Conservation (phyloP, 2,329 filamentous ascomycete genomes). For the Verticillium zaregamsianum region DNA sequence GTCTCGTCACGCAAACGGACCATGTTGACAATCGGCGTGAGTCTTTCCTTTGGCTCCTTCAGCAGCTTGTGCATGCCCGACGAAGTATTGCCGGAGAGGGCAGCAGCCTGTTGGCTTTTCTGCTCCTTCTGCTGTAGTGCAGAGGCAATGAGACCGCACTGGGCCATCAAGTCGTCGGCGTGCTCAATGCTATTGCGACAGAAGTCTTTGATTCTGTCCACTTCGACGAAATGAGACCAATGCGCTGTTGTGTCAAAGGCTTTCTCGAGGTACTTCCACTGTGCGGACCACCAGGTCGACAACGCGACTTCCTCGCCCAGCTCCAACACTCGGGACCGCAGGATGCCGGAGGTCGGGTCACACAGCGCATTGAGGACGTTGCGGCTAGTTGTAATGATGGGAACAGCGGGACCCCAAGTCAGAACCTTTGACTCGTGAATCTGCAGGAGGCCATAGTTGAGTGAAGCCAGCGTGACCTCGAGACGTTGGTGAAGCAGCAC, state of each 20-base stretch:
- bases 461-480: constrained; percentile 34
- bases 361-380: constrained; percentile 54
- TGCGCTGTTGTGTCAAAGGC: constrained; percentile 71
- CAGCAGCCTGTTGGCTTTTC: constrained; percentile 5
- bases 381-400: constrained; percentile 52
- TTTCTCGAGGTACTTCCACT: constrained; percentile 77
- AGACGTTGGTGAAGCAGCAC: constrained; percentile 41
- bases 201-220: constrained; percentile 80
- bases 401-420: constrained; percentile 56
- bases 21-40: constrained; percentile 79
- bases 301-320: constrained; percentile 61
- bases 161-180: constrained; percentile 77
- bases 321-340: constrained; percentile 52
- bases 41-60: constrained; percentile 55
- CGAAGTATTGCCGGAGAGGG: constrained; percentile 20
- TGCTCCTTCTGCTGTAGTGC: constrained; percentile 41
- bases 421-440: constrained; percentile 29
- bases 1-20: constrained; percentile 84
- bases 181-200: constrained; percentile 95
- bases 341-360: constrained; percentile 51
- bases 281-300: constrained; percentile 74
- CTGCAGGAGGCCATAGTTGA: constrained; percentile 31
- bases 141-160: constrained; percentile 78
- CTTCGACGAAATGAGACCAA: constrained; percentile 77
- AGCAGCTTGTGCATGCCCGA: constrained; percentile 49